A percentile compares a stretch with the other conserved stretches of the same genome.
Conservation (phyloP, 257 asterid species). For the Galeopsis tetrahit region DNA sequence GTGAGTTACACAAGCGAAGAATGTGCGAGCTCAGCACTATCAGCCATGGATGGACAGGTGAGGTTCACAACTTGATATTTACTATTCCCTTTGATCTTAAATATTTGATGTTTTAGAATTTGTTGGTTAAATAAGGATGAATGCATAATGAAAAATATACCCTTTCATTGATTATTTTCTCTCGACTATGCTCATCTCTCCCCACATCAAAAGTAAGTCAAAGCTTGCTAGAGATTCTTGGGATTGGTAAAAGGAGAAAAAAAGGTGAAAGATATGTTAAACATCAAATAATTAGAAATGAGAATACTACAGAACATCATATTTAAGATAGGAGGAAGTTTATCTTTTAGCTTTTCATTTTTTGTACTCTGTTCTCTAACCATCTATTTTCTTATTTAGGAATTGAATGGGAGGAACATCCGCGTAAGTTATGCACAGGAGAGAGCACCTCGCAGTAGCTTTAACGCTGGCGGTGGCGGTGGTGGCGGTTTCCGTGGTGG, state of each 20-base stretch:
- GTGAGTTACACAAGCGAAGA: constrained; percentile 58
- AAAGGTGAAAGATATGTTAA: no score
- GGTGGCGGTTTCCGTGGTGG: constrained; percentile 39
- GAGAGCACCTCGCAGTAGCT: constrained; percentile 60
- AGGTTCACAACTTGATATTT: constrained; percentile 22
- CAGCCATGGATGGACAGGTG: constrained; percentile 94
- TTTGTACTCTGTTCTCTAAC: background rate
- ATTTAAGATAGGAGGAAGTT: background rate
- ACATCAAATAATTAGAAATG: no score
- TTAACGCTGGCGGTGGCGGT: constrained; percentile 34
- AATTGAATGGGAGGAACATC: constrained; percentile 68
- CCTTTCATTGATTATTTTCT: no score
- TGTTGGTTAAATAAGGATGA: no score
- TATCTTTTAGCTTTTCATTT: background rate
- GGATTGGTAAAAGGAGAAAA: no score
- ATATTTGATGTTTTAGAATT: no score
- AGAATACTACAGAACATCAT: no score
- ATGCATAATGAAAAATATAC: no score
- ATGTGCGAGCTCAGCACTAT: constrained; percentile 64
- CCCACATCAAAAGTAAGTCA: no score
- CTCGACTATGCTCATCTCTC: no score
- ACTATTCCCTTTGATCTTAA: no score
- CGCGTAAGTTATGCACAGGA: constrained; percentile 71
- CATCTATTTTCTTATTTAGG: constrained; percentile 32
- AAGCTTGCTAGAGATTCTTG: no score